These are phyloP conservation scores for Wickerhamomyces chaumierensis DNA, from an alignment of 805 yeast genomes.

Conservation along the genomic window DNA sequence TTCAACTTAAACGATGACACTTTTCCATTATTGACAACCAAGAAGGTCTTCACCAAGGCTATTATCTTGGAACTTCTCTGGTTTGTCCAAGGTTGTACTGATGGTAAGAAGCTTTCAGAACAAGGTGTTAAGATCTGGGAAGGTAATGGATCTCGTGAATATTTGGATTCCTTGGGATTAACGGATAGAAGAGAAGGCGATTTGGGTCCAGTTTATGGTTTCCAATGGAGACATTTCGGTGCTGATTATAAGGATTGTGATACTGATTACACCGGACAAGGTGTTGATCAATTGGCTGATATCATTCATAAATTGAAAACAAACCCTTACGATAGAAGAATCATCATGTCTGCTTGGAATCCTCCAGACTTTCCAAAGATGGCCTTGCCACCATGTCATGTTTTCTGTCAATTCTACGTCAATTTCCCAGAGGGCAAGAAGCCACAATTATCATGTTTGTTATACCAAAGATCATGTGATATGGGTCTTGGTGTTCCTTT, in stretches of 20 bases:
- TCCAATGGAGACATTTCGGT: constrained; percentile 99
- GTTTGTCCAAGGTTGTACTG: constrained; percentile 87
- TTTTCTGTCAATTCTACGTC: constrained; percentile 90
- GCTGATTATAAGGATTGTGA: constrained; percentile 85
- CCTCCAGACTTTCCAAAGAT: constrained; percentile 88
- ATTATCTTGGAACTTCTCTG: constrained; percentile 84
- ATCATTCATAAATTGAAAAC: constrained; percentile 71
- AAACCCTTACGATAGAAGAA: constrained; percentile 90
- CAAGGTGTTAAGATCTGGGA: constrained; percentile 98
- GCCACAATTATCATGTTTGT: constrained; percentile 72
- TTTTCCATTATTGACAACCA: constrained; percentile 88
- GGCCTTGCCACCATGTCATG: constrained; percentile 99
- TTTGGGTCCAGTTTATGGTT: constrained; percentile 96
- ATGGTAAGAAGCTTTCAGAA: constrained; percentile 66
- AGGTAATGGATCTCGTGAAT: constrained; percentile 93
- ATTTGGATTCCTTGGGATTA: constrained; percentile 73
- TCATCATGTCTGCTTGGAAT: constrained; percentile 95
- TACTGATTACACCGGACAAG: constrained; percentile 76
- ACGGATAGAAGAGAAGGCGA: constrained; percentile 81
- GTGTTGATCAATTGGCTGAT: constrained; percentile 80
- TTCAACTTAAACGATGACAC: constrained; percentile 61
- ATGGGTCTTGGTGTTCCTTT: constrained; percentile 99
- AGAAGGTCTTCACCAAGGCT: constrained; percentile 81
- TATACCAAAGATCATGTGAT: constrained; percentile 97
- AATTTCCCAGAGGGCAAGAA: constrained; percentile 54